A percentile compares a stretch with the other conserved stretches of the same genome.
phyloP scores from a whole-genome alignment of 495 filamentous ascomycete genomes.

The Hypomontagnella monticulosa region DNA sequence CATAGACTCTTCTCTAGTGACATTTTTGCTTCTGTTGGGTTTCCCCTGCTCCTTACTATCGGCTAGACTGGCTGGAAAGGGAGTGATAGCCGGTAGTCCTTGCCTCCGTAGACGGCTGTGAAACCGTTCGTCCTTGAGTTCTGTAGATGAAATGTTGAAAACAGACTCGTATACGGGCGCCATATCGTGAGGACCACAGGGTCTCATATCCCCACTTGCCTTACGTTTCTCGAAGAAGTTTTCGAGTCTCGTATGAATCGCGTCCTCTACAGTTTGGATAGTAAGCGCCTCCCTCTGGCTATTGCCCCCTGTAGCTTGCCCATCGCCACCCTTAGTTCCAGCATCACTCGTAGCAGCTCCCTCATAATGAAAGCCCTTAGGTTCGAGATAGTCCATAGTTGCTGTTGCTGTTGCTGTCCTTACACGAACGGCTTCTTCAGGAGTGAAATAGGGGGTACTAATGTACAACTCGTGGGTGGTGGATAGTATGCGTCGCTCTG shows the following conservation, averaged over 20 bases:
- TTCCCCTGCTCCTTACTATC: too few species aligned
- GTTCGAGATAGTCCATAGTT: too few species aligned
- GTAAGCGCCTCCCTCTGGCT: neutral
- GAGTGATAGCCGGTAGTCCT: neutral
- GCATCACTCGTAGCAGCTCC: too few species aligned
- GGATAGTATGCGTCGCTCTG: conserved; percentile 35
- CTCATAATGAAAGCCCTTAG: too few species aligned
- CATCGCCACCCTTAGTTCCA: neutral
- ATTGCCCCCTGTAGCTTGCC: neutral
- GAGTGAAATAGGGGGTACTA: conserved; percentile 44
- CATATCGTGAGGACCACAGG: conserved; percentile 10
- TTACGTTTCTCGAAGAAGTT: conserved; percentile 46
- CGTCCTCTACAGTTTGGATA: conserved; percentile 38
- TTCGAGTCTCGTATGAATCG: conserved; percentile 32
- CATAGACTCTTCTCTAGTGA: too few species aligned
- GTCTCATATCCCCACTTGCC: conserved; percentile 45
- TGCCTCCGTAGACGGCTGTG: neutral
- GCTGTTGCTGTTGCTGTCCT: conserved; percentile 29
- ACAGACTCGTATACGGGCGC: neutral
- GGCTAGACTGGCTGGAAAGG: too few species aligned
- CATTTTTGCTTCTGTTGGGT: too few species aligned
- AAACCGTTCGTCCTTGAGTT: neutral
- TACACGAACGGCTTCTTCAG: conserved; percentile 35
- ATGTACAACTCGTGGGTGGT: conserved; percentile 48
- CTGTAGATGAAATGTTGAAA: neutral